Conservation (phyloP, 345 rosid genomes). For the Toxicodendron radicans region DNA sequence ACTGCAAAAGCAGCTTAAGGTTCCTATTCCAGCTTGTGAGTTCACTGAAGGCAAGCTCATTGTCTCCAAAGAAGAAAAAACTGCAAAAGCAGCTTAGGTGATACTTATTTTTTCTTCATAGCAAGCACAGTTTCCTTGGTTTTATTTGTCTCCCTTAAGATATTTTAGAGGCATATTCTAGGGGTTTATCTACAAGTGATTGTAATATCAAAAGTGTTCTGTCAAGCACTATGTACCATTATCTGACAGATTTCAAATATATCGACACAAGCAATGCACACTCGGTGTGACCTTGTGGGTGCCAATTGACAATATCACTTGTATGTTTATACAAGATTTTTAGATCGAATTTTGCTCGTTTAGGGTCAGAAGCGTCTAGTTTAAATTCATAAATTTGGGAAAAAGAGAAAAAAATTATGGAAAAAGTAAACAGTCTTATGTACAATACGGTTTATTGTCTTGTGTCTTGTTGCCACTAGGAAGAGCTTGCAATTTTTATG, state of each 20-base stretch:
- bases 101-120: not conserved
- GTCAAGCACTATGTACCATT: not conserved
- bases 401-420: too few species aligned
- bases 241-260: not conserved
- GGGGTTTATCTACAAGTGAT: not conserved
- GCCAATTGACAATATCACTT: too few species aligned
- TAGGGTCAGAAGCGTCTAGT: too few species aligned
- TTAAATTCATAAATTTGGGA: too few species aligned
- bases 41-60: slow-evolving; percentile 80
- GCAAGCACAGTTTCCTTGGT: not conserved
- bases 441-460: not conserved
- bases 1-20: slow-evolving; percentile 80
- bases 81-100: slow-evolving; percentile 18
- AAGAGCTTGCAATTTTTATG: not conserved
- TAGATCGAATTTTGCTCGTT: too few species aligned
- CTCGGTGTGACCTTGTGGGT: too few species aligned
- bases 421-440: too few species aligned
- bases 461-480: not conserved
- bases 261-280: too few species aligned
- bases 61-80: slow-evolving; percentile 47
- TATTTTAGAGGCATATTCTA: not conserved
- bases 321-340: too few species aligned
- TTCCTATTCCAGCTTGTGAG: slow-evolving; percentile 66
- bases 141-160: not conserved
- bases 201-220: not conserved